phyloP scores from a whole-genome alignment of 176 grass and related monocot species.

The Aegilops longissima region DNA sequence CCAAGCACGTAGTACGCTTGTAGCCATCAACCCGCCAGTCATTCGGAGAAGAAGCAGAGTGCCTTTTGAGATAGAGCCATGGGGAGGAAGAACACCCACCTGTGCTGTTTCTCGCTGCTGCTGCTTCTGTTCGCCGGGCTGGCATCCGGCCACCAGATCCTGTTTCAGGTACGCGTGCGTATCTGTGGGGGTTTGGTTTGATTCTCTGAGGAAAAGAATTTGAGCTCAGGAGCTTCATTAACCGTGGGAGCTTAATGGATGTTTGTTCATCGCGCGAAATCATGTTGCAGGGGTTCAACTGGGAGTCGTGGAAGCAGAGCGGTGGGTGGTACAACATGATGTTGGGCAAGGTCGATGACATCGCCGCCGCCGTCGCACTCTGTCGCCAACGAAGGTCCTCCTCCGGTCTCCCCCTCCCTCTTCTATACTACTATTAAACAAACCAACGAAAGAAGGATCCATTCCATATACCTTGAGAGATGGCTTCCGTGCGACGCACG shows the following conservation, averaged over 20 bases:
- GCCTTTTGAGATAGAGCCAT: background rate
- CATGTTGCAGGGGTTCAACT: no score
- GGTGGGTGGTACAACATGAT: no score
- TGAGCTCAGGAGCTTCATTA: background rate
- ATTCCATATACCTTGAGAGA: no score
- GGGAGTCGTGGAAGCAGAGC: no score
- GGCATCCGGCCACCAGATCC: constrained; percentile 33
- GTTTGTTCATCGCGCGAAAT: constrained; percentile 12
- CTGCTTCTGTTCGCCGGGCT: constrained; percentile 16
- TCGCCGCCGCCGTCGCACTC: no score
- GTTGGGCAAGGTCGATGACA: no score
- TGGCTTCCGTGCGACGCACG: no score
- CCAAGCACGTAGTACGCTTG: background rate
- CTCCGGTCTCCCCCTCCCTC: no score
- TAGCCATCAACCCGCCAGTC: background rate
- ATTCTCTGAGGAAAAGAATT: background rate
- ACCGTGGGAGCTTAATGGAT: background rate
- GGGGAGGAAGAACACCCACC: background rate
- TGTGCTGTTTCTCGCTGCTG: constrained; percentile 17
- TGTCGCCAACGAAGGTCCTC: background rate
- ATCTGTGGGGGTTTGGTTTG: background rate
- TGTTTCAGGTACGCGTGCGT: constrained; percentile 52
- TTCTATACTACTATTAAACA: background rate
- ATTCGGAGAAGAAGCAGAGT: background rate
- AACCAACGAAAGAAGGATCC: no score